phyloP scores from a whole-genome alignment of 2,329 filamentous ascomycete species.

The Botrytis medusae region DNA sequence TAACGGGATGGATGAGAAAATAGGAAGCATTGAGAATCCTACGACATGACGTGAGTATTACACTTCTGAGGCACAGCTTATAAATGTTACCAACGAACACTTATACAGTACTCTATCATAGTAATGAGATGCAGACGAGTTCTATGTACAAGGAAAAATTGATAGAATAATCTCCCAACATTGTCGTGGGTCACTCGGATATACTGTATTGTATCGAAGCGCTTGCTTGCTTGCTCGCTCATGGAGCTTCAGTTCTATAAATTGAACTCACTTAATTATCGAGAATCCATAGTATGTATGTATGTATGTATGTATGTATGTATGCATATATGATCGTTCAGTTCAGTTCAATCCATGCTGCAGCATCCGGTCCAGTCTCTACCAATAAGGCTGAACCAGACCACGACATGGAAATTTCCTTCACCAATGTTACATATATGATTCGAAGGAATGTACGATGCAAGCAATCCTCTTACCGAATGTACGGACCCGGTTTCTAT shows the following conservation, averaged over 20 bases:
- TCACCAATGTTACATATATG: neutral
- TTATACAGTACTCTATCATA: neutral
- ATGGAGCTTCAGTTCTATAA: neutral
- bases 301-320: too few relatives aligned
- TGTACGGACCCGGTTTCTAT: neutral
- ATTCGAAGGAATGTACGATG: neutral
- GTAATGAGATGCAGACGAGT: neutral
- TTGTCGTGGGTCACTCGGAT: accelerated
- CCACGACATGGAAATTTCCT: neutral
- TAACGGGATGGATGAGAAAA: neutral
- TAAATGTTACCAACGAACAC: too few relatives aligned
- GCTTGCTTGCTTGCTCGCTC: too few relatives aligned
- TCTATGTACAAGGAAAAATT: neutral
- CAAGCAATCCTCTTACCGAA: neutral
- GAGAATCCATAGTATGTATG: neutral
- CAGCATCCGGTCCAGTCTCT: too few relatives aligned
- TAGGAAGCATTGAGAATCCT: neutral
- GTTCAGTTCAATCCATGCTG: too few relatives aligned
- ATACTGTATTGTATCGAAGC: neutral
- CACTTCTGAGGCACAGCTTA: neutral
- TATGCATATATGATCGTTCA: too few relatives aligned
- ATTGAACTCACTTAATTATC: neutral
- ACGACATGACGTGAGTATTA: neutral
- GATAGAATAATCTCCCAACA: neutral
- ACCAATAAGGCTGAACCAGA: neutral